A percentile compares a stretch with the other conserved stretches of the same genome.
phyloP scores from a whole-genome alignment of 2,329 filamentous ascomycete genomes.

The Rachicladosporium sp. region DNA sequence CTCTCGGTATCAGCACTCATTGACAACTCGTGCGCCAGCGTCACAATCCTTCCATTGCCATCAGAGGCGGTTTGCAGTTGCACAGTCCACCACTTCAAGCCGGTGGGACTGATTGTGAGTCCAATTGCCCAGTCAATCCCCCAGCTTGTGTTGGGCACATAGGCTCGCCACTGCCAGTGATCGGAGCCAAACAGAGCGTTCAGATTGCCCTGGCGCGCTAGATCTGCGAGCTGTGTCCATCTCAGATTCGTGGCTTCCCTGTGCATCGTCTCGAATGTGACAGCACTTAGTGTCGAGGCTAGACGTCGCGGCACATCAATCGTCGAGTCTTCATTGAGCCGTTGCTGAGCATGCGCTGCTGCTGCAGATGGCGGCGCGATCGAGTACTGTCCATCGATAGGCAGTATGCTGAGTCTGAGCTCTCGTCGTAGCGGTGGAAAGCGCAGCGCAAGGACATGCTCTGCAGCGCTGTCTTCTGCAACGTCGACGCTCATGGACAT shows the following conservation, averaged over 20 bases:
- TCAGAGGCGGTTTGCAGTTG: conserved; percentile 39
- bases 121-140: conserved; percentile 58
- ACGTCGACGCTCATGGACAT: conserved; percentile 30
- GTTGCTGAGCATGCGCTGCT: conserved; percentile 43
- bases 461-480: conserved; percentile 44
- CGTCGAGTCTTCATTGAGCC: conserved; percentile 51
- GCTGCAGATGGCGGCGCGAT: conserved; percentile 45
- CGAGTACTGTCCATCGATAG: conserved; percentile 63
- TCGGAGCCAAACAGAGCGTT: conserved; percentile 51
- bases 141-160: conserved; percentile 58
- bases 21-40: conserved; percentile 8
- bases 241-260: conserved; percentile 49
- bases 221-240: conserved; percentile 46
- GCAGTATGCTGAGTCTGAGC: conserved; percentile 56
- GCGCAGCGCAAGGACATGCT: conserved; percentile 57
- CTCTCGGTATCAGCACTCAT: neutral
- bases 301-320: conserved; percentile 47
- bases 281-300: conserved; percentile 49
- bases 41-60: conserved; percentile 9
- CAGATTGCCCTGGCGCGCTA: conserved; percentile 39
- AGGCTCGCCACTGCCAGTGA: conserved; percentile 53
- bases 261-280: conserved; percentile 49
- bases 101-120: conserved; percentile 55
- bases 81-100: conserved; percentile 70
- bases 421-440: conserved; percentile 49